Percentiles rank a stretch among this genome's conserved stretches.
Evolutionary conservation across 2,329 filamentous ascomycete species (phyloP).

Genomic region (Fusarium miscanthi): DNA sequence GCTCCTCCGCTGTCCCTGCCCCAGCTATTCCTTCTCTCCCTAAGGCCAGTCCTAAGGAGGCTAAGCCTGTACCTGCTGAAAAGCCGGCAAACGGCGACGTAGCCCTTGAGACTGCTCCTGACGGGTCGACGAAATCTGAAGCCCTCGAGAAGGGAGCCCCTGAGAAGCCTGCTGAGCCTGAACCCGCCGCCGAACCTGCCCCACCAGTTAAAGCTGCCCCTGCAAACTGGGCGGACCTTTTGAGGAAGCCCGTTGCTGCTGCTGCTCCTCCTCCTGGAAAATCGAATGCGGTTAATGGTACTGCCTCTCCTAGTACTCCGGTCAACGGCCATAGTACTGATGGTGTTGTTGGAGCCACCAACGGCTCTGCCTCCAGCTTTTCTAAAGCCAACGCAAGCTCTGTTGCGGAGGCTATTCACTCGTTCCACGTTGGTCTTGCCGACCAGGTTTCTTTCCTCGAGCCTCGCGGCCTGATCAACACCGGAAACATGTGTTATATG

Average conservation of each 20-base stretch:
- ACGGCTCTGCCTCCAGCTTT: conserved; percentile 51
- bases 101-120: conserved; percentile 21
- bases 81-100: conserved; percentile 40
- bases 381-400: conserved; percentile 64
- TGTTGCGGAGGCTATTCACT: conserved; percentile 79
- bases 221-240: conserved; percentile 56
- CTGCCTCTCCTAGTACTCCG: conserved; percentile 20
- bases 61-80: conserved; percentile 43
- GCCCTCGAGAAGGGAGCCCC: conserved; percentile 38
- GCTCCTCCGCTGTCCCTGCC: conserved; percentile 53
- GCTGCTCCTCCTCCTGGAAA: conserved; percentile 29
- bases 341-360: conserved; percentile 19
- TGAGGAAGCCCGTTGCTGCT: conserved; percentile 47
- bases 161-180: conserved; percentile 42
- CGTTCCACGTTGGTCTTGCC: conserved; percentile 74
- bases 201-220: conserved; percentile 48
- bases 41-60: conserved; percentile 51
- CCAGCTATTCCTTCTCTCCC: conserved; percentile 62
- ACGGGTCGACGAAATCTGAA: conserved; percentile 17
- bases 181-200: conserved; percentile 27
- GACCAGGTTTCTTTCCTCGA: conserved; percentile 85
- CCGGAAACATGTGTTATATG: conserved; percentile 99
- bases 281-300: conserved; percentile 44
- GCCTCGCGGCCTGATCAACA: conserved; percentile 93
- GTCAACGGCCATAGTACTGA: conserved; percentile 44